Evolutionary conservation across 345 rosid species (phyloP).

Genomic region (Streptanthus diversifolius): DNA sequence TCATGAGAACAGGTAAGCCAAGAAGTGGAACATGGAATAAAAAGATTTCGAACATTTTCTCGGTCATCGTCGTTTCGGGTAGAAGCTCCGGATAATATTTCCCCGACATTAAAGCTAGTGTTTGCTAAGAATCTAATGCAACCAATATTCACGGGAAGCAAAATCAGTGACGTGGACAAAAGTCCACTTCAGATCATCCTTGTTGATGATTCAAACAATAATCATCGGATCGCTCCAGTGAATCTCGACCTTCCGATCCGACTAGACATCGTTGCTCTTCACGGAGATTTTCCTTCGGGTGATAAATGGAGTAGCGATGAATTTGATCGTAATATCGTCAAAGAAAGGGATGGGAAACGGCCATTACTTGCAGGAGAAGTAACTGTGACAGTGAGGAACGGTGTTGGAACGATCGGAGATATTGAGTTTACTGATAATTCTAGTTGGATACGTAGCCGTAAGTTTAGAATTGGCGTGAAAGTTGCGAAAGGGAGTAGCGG

Average conservation of each 20-base stretch:
- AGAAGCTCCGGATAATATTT: conserved; percentile 21
- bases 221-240: conserved; percentile 11
- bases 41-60: conserved; percentile 29
- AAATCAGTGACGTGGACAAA: conserved; percentile 46
- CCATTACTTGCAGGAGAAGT: conserved; percentile 86
- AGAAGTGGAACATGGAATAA: conserved; percentile 64
- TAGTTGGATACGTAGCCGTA: conserved; percentile 87
- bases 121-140: conserved; percentile 15
- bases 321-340: conserved; percentile 53
- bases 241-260: conserved; percentile 49
- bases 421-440: conserved; percentile 88
- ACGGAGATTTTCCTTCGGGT: conserved; percentile 65
- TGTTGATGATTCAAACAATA: conserved; percentile 35
- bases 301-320: conserved; percentile 61
- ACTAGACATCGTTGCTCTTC: conserved; percentile 67
- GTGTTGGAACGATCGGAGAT: conserved; percentile 47
- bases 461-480: conserved; percentile 69
- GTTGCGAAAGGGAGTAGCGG: conserved; percentile 44
- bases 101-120: conserved; percentile 18
- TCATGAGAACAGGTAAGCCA: conserved; percentile 54
- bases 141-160: conserved; percentile 66
- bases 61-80: conserved; percentile 33
- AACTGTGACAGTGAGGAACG: conserved; percentile 51
- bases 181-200: conserved; percentile 53
- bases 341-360: conserved; percentile 78